Evolutionary conservation across 768 basidiomycete species (phyloP), one percentile per base, ranked within the genome.

Genomic region (Serendipita indica): DNA sequence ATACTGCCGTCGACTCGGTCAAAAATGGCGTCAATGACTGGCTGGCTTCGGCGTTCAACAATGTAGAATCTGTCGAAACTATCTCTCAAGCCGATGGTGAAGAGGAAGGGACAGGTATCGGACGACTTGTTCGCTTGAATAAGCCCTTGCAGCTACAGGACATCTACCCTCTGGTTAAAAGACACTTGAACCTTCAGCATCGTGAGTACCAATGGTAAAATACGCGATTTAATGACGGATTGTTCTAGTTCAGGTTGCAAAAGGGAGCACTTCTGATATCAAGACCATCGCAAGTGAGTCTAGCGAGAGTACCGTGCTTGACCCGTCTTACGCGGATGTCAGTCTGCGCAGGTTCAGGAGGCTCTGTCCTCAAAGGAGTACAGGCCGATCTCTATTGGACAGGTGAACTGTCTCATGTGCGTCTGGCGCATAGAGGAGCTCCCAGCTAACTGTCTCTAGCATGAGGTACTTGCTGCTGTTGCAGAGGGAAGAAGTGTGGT

Each of bases 321-420:
- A 65, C 62, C 62, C n/a, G 33, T 52, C 22, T 62, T 70, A 60
- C 63, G 61, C 13, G 33, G 49, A 30, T 62, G 64, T 39, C 88
- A 57, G 83, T 97, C 61, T 96, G 93, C 69, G 92, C 92, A 33
- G 94, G 94, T 33, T 84, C 85, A 28, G 93, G 91, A 52, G 86
- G 80, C 1, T 84, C 83, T 41, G 75, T 93, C 68, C 77, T 97
- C 49, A 69, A 75, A 18, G 83, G 80, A 52, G 74, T 79, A 35
- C 70, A 79, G 45, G 92, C 91, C 35, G 92, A 96, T 69, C 79
- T 92, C 25, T 90, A 87, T 69, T 76, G 92, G 65, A 97, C 94
- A 2, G 94, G 94, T 6, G 91, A 97, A 72, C 88, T 93, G 86
- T 69, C 78, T 18, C 92, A 94, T 70, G 89, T 90, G 69, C 63